phyloP scores from a whole-genome alignment of 2,329 filamentous ascomycete genomes.

The Aspergillus sp. region DNA sequence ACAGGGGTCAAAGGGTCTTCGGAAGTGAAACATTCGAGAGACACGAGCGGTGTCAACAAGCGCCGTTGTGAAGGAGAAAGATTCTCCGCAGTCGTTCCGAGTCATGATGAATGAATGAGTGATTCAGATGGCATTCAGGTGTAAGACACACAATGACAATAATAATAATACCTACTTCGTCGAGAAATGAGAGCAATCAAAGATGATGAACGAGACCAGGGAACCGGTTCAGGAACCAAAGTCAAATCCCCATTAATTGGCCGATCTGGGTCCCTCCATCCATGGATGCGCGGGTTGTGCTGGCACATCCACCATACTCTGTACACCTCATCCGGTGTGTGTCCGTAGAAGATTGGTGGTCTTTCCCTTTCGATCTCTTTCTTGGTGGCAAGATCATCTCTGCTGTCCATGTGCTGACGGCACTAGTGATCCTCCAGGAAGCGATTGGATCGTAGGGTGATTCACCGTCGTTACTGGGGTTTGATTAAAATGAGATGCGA shows the following conservation, averaged over 20 bases:
- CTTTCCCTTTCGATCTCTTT: too few relatives aligned
- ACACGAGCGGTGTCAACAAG: conserved; percentile 5
- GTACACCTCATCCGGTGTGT: neutral
- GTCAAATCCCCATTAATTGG: conserved; percentile 1
- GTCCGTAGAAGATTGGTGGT: too few relatives aligned
- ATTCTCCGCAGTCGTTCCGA: too few relatives aligned
- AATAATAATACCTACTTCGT: neutral
- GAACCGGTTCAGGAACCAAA: conserved; percentile 10
- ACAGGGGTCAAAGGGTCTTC: neutral
- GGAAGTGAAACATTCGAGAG: conserved; percentile 9
- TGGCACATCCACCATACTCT: neutral
- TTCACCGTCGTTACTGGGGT: too few relatives aligned
- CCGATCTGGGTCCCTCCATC: neutral
- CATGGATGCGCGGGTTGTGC: conserved; percentile 1
- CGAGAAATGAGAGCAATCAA: neutral
- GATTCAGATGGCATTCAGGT: neutral
- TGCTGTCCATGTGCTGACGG: too few relatives aligned
- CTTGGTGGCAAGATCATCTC: too few relatives aligned
- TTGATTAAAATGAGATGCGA: too few relatives aligned
- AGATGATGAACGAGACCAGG: neutral
- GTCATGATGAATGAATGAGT: neutral
- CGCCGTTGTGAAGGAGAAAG: neutral
- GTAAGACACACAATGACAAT: neutral
- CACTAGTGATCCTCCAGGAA: too few relatives aligned
- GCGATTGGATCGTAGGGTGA: too few relatives aligned